phyloP scores from a whole-genome alignment of 169 alveolate genomes.

The Babesia gibsoni region DNA sequence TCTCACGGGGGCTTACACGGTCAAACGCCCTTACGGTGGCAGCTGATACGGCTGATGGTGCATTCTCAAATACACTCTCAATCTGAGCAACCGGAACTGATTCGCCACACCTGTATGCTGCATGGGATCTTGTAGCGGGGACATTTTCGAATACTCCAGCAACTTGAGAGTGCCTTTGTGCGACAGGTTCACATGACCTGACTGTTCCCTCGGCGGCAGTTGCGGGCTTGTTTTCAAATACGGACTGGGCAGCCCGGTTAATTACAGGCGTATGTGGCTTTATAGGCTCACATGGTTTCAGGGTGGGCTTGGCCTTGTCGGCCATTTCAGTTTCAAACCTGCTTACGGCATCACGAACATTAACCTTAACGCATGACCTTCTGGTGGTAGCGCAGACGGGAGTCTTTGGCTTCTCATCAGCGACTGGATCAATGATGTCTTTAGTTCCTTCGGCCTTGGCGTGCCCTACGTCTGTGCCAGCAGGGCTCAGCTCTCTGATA shows the following conservation, averaged over 20 bases:
- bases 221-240: constrained; percentile 54
- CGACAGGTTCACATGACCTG: constrained; percentile 33
- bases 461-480: no score
- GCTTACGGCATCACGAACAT: neutral
- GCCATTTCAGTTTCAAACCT: no score
- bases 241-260: neutral
- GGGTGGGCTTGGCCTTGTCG: no score
- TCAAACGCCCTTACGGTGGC: constrained; percentile 23
- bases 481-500: no score
- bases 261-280: no score
- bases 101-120: neutral
- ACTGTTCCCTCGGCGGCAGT: constrained; percentile 28
- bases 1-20: neutral
- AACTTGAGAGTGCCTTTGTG: neutral
- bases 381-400: neutral
- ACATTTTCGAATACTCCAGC: constrained; percentile 11
- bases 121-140: constrained; percentile 3
- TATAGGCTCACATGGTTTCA: no score
- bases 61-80: constrained; percentile 47
- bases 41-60: constrained; percentile 38
- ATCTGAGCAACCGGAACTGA: neutral
- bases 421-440: no score
- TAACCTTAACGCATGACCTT: neutral
- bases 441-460: no score
- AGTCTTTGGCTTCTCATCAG: no score